A percentile compares a stretch with the other conserved stretches of the same genome.
Conservation (phyloP, 2,329 filamentous ascomycete species). For the Aspergillus thermomutatus region DNA sequence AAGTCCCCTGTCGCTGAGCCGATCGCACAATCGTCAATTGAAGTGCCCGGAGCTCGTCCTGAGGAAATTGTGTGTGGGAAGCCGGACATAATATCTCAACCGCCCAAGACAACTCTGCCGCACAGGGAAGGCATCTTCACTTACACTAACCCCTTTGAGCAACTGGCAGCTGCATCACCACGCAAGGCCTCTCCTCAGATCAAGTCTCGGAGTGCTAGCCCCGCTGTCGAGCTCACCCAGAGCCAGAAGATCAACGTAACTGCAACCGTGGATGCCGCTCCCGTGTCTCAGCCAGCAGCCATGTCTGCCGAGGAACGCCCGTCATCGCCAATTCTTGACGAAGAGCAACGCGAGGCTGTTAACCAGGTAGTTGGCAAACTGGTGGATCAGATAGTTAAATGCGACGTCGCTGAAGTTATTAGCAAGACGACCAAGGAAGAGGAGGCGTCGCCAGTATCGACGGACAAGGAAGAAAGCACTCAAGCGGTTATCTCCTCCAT, state of each 20-base stretch:
- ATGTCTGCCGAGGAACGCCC: conserved; percentile 12
- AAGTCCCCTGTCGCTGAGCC: conserved; percentile 27
- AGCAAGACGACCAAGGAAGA: conserved; percentile 55
- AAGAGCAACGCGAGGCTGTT: conserved; percentile 61
- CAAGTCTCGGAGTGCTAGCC: conserved; percentile 40
- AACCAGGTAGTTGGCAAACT: conserved; percentile 66
- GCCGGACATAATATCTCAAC: conserved; percentile 37
- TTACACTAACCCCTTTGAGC: conserved; percentile 70
- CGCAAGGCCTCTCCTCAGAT: conserved; percentile 55
- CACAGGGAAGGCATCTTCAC: conserved; percentile 56
- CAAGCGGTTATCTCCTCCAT: conserved; percentile 33
- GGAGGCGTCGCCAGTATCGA: conserved; percentile 31
- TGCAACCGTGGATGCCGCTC: conserved; percentile 16
- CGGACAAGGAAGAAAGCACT: conserved; percentile 34
- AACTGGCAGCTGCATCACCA: conserved; percentile 64
- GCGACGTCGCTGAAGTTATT: conserved; percentile 64
- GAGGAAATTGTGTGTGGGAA: conserved; percentile 19
- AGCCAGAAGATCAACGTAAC: conserved; percentile 21
- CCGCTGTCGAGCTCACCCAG: conserved; percentile 30
- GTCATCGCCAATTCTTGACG: conserved; percentile 25
- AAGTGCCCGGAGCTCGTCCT: conserved; percentile 11
- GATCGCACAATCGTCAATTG: conserved; percentile 6
- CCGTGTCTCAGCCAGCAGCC: conserved; percentile 9
- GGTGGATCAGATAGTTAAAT: conserved; percentile 54
- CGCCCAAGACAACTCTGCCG: conserved; percentile 28